Percentiles rank a stretch among this genome's conserved stretches.
phyloP scores from a whole-genome alignment of 179 eudicot species.

The Silene coronaria region DNA sequence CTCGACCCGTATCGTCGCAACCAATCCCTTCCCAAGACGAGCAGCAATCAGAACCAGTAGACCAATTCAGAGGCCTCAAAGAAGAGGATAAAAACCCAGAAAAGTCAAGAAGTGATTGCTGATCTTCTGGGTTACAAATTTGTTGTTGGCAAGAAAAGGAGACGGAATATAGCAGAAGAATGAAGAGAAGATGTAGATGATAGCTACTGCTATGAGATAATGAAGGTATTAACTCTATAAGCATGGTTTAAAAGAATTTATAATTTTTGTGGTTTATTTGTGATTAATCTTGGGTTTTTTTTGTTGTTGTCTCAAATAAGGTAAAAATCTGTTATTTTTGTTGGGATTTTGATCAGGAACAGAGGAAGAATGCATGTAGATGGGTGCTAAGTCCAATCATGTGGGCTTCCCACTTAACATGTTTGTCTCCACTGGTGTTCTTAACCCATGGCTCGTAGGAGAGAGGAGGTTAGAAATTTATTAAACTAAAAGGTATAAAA shows the following conservation, averaged over 20 bases:
- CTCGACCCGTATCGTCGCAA: constrained; percentile 47
- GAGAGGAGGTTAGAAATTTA: neutral
- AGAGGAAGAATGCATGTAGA: constrained; percentile 31
- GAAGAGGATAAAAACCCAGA: constrained; percentile 29
- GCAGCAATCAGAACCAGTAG: constrained; percentile 54
- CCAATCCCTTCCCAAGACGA: constrained; percentile 62
- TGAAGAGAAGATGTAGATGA: constrained; percentile 35
- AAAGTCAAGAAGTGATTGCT: constrained; percentile 41
- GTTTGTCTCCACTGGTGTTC: constrained; percentile 23
- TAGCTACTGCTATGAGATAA: constrained; percentile 20
- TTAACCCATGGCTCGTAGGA: neutral
- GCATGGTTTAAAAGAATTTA: constrained; percentile 32
- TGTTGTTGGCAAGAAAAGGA: constrained; percentile 24
- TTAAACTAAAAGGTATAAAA: neutral
- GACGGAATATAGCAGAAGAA: constrained; percentile 32
- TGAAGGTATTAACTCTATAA: constrained; percentile 29
- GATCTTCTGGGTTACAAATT: constrained; percentile 46
- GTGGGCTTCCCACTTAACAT: constrained; percentile 42
- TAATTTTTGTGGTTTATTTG: constrained; percentile 10
- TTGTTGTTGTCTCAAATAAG: constrained; percentile 16
- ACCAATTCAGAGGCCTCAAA: constrained; percentile 48
- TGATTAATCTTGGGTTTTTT: constrained; percentile 23
- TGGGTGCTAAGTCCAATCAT: constrained; percentile 38
- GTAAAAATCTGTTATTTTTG: constrained; percentile 18
- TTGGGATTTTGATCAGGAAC: constrained; percentile 26